These are phyloP conservation scores for Eimeria praecox DNA, from an alignment of 169 alveolate species.

Conservation along the genomic window DNA sequence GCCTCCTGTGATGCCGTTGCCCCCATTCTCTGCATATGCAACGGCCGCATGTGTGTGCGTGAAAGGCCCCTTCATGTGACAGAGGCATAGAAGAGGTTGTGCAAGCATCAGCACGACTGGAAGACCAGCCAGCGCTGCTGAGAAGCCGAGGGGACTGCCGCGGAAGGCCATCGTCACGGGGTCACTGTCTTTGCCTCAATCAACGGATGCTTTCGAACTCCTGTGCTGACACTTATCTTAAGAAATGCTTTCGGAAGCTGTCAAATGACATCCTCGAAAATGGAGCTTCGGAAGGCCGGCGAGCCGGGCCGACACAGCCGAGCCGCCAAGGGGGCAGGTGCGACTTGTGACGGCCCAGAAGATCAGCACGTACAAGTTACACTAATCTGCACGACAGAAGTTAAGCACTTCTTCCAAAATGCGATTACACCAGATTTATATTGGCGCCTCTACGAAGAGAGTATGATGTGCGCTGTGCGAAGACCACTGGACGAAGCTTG, in stretches of 20 bases:
- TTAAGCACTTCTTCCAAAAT: neutral
- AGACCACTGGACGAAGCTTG: constrained; percentile 40
- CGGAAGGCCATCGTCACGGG: neutral
- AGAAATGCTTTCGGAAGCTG: neutral
- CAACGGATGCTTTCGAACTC: neutral
- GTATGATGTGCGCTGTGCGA: neutral
- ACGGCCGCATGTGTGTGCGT: neutral
- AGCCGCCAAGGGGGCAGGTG: neutral
- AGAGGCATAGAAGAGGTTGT: neutral
- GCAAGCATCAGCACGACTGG: neutral
- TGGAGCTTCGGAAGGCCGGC: neutral
- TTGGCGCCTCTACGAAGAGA: neutral
- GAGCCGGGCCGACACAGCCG: neutral
- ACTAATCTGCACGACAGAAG: neutral
- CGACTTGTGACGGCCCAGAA: neutral
- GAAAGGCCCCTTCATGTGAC: neutral
- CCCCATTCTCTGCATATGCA: neutral
- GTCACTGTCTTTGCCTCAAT: neutral
- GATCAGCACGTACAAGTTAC: neutral
- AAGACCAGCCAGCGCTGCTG: constrained; percentile 32
- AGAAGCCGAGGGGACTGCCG: neutral
- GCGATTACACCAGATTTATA: neutral
- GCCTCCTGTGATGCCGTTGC: neutral
- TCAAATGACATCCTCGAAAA: neutral
- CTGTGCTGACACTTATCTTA: neutral